Conservation (phyloP, 441 rosid genomes). For the Melianthus villosus region DNA sequence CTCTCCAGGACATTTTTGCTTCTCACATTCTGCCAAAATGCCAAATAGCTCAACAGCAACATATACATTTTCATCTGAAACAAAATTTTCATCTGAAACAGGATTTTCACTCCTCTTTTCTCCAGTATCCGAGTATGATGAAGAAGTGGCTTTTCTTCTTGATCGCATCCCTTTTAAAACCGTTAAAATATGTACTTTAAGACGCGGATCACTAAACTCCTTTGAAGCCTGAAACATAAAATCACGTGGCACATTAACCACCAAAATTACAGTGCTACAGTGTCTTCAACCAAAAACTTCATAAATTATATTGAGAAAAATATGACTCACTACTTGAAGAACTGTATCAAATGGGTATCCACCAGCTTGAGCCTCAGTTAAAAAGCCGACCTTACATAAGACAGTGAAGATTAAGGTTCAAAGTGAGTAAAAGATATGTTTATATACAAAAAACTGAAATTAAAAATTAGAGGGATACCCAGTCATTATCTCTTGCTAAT, state of each 20-base stretch:
- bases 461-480: slow-evolving; percentile 46
- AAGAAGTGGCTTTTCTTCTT: slow-evolving; percentile 46
- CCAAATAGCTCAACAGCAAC: slow-evolving; percentile 71
- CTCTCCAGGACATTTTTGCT: slow-evolving; percentile 67
- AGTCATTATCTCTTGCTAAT: slow-evolving; percentile 94
- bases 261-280: neutral
- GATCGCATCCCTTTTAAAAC: slow-evolving; percentile 74
- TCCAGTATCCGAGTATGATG: slow-evolving; percentile 30
- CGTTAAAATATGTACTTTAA: slow-evolving; percentile 71
- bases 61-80: slow-evolving; percentile 38
- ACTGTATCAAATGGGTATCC: slow-evolving; percentile 80
- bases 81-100: slow-evolving; percentile 28
- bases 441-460: slow-evolving; percentile 5
- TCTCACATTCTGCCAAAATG: slow-evolving; percentile 82
- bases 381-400: slow-evolving; percentile 75
- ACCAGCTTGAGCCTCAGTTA: slow-evolving; percentile 92
- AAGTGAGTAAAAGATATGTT: slow-evolving; percentile 2
- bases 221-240: slow-evolving; percentile 50
- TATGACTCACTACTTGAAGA: slow-evolving; percentile 52
- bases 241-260: slow-evolving; percentile 6
- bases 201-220: slow-evolving; percentile 84
- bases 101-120: slow-evolving; percentile 29
- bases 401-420: slow-evolving; percentile 18
- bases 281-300: slow-evolving; percentile 4
- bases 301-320: slow-evolving; percentile 3